Evolutionary conservation across 179 eudicot species (phyloP).

Genomic region (Beta corolliflora): DNA sequence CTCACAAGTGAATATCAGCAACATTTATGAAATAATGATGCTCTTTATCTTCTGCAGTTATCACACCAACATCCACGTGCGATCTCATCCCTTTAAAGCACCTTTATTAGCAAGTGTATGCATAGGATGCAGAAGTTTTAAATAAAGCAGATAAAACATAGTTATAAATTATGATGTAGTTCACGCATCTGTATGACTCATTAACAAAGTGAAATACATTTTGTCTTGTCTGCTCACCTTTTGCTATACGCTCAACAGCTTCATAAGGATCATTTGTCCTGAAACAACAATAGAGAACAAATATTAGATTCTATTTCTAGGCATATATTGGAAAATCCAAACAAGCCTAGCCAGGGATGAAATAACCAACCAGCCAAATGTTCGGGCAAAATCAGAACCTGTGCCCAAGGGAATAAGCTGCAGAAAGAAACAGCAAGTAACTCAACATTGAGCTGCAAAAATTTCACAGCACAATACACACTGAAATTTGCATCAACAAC

Average conservation of each 20-base stretch:
- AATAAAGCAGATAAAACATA: neutral
- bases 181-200: neutral
- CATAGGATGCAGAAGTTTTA: constrained; percentile 12
- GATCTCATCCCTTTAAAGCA: constrained; percentile 71
- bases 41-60: constrained; percentile 56
- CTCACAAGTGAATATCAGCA: constrained; percentile 98
- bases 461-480: constrained; percentile 1
- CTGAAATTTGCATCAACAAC: constrained; percentile 20
- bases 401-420: constrained; percentile 98
- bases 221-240: constrained; percentile 51
- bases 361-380: constrained; percentile 77
- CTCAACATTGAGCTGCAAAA: constrained; percentile 18
- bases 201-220: neutral
- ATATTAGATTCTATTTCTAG: constrained; percentile 10
- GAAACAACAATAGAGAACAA: constrained; percentile 30
- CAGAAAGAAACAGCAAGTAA: constrained; percentile 29
- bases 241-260: constrained; percentile 90
- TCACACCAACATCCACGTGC: constrained; percentile 72
- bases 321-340: neutral
- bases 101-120: constrained; percentile 32
- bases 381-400: constrained; percentile 98
- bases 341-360: constrained; percentile 1
- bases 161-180: neutral
- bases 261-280: constrained; percentile 89
- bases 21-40: constrained; percentile 87